These are phyloP conservation scores for Wallacemonas sp. DNA, from an alignment of 208 protist species.

Conservation along the genomic window DNA sequence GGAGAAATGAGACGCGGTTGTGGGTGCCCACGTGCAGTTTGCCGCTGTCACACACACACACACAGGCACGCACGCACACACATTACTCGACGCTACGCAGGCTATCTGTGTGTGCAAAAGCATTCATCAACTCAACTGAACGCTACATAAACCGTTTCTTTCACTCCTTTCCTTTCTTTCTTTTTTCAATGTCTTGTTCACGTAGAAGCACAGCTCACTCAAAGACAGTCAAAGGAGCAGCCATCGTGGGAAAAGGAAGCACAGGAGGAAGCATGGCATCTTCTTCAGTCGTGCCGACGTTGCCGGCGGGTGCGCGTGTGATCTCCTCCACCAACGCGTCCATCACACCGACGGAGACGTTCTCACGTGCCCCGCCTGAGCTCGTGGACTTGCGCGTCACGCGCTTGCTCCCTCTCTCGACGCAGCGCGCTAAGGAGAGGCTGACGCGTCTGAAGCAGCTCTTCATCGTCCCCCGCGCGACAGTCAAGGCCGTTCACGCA, in stretches of 20 bases:
- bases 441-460: constrained; percentile 58
- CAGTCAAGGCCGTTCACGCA: constrained; percentile 34
- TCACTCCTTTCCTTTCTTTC: background rate
- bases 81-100: too few species aligned
- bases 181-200: background rate
- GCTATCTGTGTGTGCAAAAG: background rate
- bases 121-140: too few species aligned
- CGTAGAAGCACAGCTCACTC: background rate
- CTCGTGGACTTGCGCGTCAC: constrained; percentile 44
- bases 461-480: constrained; percentile 33
- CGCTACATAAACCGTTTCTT: background rate
- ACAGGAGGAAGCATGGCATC: background rate
- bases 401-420: constrained; percentile 53
- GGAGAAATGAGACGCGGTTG: too few species aligned
- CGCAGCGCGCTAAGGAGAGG: constrained; percentile 43
- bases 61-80: background rate
- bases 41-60: constrained; percentile 12
- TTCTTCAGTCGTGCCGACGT: background rate
- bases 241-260: too few species aligned
- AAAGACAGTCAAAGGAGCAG: too few species aligned
- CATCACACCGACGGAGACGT: constrained; percentile 13
- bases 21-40: too few species aligned
- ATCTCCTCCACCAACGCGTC: background rate
- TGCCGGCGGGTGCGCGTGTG: constrained; percentile 8
- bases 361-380: constrained; percentile 28